Percentiles rank a stretch among this genome's conserved stretches.
Evolutionary conservation across 371 early-diverging fungal species (phyloP).

Genomic region (Sporodiniella umbellata): DNA sequence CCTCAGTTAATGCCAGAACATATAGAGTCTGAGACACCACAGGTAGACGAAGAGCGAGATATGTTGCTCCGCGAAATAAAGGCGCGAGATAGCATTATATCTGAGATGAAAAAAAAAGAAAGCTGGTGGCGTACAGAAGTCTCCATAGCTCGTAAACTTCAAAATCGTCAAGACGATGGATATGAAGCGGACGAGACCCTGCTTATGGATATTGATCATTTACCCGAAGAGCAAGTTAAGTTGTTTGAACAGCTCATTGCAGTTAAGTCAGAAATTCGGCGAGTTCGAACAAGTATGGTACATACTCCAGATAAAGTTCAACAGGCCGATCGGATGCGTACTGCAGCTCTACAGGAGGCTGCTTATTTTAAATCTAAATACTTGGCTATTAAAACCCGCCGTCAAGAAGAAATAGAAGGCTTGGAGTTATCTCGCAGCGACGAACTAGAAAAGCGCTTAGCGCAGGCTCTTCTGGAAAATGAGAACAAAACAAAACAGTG

Average conservation of each 20-base stretch:
- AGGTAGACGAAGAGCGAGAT: slow-evolving; percentile 22
- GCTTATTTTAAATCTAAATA: slow-evolving; percentile 57
- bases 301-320: slow-evolving; percentile 46
- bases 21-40: background rate
- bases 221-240: slow-evolving; percentile 29
- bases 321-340: slow-evolving; percentile 54
- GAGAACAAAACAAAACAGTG: slow-evolving; percentile 33
- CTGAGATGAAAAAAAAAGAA: slow-evolving; percentile 40
- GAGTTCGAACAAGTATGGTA: slow-evolving; percentile 37
- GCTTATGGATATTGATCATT: slow-evolving; percentile 32
- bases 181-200: slow-evolving; percentile 29
- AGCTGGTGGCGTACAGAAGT: slow-evolving; percentile 47
- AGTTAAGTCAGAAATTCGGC: slow-evolving; percentile 40
- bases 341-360: slow-evolving; percentile 58
- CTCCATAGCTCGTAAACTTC: slow-evolving; percentile 27
- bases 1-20: slow-evolving; percentile 28
- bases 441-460: slow-evolving; percentile 50
- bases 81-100: slow-evolving; percentile 29
- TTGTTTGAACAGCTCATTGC: slow-evolving; percentile 42
- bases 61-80: slow-evolving; percentile 28
- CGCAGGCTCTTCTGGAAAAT: slow-evolving; percentile 40
- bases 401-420: slow-evolving; percentile 30
- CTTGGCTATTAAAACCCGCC: slow-evolving; percentile 23
- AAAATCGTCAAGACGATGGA: slow-evolving; percentile 20
- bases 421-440: slow-evolving; percentile 43